phyloP scores from a whole-genome alignment of 805 yeast genomes.

The Wickerhamomyces chambardii region DNA sequence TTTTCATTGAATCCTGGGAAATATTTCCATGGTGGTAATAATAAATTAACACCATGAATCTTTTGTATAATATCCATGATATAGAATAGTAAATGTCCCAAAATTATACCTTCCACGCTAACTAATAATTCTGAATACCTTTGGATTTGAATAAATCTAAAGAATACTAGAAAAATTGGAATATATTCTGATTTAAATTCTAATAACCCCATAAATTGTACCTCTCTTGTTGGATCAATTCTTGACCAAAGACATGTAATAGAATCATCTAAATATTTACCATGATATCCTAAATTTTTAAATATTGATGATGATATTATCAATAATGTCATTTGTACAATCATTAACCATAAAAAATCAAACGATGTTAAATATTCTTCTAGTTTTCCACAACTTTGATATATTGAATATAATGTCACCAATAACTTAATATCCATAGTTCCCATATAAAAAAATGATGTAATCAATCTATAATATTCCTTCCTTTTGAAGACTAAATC shows the following conservation, averaged over 20 bases:
- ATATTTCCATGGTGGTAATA: slow-evolving; percentile 13
- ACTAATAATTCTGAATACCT: not conserved
- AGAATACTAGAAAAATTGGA: slow-evolving; percentile 1
- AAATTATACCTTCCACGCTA: slow-evolving; percentile 4
- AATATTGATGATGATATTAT: slow-evolving; percentile 4
- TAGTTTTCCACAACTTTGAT: slow-evolving; percentile 6
- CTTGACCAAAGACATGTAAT: slow-evolving; percentile 12
- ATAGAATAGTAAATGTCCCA: slow-evolving; percentile 15
- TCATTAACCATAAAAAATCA: slow-evolving; percentile 13
- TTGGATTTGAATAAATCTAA: not conserved
- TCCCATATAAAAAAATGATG: slow-evolving; percentile 12
- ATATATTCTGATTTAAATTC: slow-evolving; percentile 9
- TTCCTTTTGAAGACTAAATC: slow-evolving; percentile 1
- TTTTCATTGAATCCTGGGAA: not conserved
- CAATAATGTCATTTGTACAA: slow-evolving; percentile 3
- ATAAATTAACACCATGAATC: slow-evolving; percentile 11
- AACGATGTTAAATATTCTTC: slow-evolving; percentile 5
- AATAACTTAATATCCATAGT: slow-evolving; percentile 6
- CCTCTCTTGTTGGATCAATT: slow-evolving; percentile 8
- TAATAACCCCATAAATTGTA: slow-evolving; percentile 7
- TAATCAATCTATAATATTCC: slow-evolving; percentile 14
- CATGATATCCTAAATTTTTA: slow-evolving; percentile 2
- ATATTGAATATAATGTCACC: slow-evolving; percentile 1
- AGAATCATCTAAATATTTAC: slow-evolving; percentile 4
- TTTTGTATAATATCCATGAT: slow-evolving; percentile 10